Percentiles rank a stretch among this genome's conserved stretches.
Conservation (phyloP, 768 basidiomycete species). For the Kwoniella botswanensis region DNA sequence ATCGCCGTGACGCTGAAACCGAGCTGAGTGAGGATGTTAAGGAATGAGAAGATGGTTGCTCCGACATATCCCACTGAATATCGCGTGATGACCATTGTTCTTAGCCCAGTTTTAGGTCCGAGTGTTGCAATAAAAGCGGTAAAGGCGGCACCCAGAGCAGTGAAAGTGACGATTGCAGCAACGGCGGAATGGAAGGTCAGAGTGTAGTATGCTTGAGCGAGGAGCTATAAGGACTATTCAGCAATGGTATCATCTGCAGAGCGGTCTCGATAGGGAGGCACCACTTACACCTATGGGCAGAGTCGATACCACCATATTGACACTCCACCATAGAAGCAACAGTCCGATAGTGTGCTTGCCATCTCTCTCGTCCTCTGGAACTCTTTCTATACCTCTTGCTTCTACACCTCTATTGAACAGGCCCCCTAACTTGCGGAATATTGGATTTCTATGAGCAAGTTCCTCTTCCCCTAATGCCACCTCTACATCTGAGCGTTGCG, state of each 20-base stretch:
- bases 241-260: background rate
- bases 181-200: constrained; percentile 63
- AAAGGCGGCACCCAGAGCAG: constrained; percentile 60
- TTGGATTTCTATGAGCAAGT: constrained; percentile 12
- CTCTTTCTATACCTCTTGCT: constrained; percentile 65
- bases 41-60: constrained; percentile 63
- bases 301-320: constrained; percentile 63
- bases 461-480: constrained; percentile 11
- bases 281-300: constrained; percentile 63
- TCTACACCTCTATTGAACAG: constrained; percentile 65
- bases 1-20: constrained; percentile 64
- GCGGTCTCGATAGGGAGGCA: background rate
- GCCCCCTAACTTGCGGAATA: constrained; percentile 50
- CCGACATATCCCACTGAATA: constrained; percentile 61
- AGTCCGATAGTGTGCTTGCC: constrained; percentile 57
- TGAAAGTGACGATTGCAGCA: constrained; percentile 63
- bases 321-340: constrained; percentile 60
- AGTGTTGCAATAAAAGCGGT: constrained; percentile 66
- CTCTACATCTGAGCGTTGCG: background rate
- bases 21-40: constrained; percentile 67
- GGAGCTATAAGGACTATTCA: constrained; percentile 22
- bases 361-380: constrained; percentile 64
- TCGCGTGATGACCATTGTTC: constrained; percentile 61
- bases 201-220: constrained; percentile 63
- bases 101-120: constrained; percentile 65